Evolutionary conservation across 2,329 filamentous ascomycete species (phyloP).

Genomic region (Trichoderma atroviride): DNA sequence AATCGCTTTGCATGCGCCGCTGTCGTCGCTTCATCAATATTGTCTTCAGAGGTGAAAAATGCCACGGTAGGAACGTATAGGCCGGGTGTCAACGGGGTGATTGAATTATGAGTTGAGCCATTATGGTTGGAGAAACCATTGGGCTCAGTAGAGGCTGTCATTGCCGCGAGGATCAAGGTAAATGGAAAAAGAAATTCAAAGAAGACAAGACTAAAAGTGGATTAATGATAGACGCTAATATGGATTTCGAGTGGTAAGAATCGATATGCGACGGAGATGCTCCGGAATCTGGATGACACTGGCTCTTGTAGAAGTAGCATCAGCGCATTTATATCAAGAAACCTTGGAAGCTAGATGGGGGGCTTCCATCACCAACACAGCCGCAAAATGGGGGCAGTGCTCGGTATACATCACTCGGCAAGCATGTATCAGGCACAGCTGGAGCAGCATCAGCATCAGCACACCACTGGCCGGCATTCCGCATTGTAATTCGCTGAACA

Average conservation of each 20-base stretch:
- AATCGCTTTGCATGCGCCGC: conserved; percentile 59
- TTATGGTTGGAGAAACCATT: conserved; percentile 17
- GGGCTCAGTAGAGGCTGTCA: conserved; percentile 26
- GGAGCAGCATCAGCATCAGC: not conserved
- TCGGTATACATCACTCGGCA: not conserved
- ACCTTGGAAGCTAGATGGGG: not conserved
- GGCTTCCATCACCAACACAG: not conserved
- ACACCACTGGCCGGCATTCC: conserved; percentile 11
- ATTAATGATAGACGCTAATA: not conserved
- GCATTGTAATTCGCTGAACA: not conserved
- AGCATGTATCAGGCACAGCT: not conserved
- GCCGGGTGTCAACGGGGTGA: conserved; percentile 38
- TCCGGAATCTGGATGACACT: not conserved
- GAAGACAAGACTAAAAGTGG: not conserved
- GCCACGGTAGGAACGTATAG: conserved; percentile 66
- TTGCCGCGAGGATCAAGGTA: not conserved
- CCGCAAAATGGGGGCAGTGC: conserved; percentile 1
- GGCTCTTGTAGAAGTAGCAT: not conserved
- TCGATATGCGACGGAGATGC: not conserved
- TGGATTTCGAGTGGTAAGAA: not conserved
- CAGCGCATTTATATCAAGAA: not conserved
- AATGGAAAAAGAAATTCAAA: not conserved
- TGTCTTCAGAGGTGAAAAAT: conserved; percentile 60
- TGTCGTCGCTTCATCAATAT: conserved; percentile 56
- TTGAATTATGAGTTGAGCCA: not conserved